A percentile compares a stretch with the other conserved stretches of the same genome.
Conservation (phyloP, 2,329 filamentous ascomycete species). For the Niveomyces coronatus region DNA sequence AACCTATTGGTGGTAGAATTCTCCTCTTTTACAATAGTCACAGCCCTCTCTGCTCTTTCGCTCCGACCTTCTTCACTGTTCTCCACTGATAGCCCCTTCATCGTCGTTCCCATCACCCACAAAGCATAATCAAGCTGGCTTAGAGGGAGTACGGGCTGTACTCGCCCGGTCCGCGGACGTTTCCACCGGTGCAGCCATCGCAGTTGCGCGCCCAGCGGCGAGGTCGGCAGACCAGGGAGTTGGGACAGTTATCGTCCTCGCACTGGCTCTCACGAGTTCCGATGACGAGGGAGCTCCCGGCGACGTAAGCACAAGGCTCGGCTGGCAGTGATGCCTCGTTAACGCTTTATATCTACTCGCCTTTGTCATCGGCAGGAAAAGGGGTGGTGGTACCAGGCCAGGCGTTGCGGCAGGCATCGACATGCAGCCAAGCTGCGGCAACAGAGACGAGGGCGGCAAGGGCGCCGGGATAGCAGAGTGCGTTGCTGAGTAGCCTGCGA, state of each 20-base stretch:
- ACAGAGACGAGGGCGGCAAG: not conserved
- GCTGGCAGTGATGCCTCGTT: not conserved
- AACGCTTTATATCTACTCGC: not conserved
- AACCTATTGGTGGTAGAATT: too few relatives aligned
- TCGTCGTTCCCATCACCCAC: not conserved
- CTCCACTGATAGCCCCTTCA: not conserved
- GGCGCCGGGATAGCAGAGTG: not conserved
- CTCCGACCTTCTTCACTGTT: too few relatives aligned
- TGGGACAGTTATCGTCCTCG: slow-evolving; percentile 5
- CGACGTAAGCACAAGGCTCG: slow-evolving; percentile 6
- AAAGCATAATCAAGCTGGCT: not conserved
- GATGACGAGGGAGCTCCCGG: slow-evolving; percentile 5
- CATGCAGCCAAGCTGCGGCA: slow-evolving; percentile 4
- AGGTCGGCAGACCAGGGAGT: slow-evolving; percentile 4
- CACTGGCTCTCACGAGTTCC: slow-evolving; percentile 6
- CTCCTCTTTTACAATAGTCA: too few relatives aligned
- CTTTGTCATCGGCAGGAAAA: not conserved
- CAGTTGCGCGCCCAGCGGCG: slow-evolving; percentile 4
- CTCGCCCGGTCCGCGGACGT: slow-evolving; percentile 3
- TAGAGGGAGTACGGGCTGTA: slow-evolving; percentile 1
- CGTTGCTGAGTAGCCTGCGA: not conserved
- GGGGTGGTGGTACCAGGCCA: slow-evolving; percentile 1
- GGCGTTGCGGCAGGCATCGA: slow-evolving; percentile 8
- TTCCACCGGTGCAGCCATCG: slow-evolving; percentile 5
- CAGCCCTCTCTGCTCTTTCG: too few relatives aligned